phyloP scores from a whole-genome alignment of 371 early-diverging fungal species.

The Syncephalastrum racemosum region DNA sequence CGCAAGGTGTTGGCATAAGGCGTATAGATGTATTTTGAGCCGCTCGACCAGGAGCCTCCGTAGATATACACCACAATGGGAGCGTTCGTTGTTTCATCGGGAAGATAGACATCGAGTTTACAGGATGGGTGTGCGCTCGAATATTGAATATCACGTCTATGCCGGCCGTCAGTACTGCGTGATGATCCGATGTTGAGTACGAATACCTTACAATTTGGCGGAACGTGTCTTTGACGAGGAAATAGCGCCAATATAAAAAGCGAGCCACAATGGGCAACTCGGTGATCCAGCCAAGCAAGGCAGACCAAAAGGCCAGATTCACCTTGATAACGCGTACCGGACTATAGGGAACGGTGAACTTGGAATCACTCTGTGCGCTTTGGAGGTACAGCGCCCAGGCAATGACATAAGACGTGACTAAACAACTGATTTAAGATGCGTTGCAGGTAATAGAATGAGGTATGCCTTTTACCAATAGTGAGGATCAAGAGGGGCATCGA shows the following conservation, averaged over 20 bases:
- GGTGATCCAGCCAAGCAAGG: conserved; percentile 26
- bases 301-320: conserved; percentile 27
- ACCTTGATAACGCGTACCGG: conserved; percentile 44
- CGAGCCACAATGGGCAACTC: conserved; percentile 37
- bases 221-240: conserved; percentile 30
- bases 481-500: conserved; percentile 37
- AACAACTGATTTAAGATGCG: not conserved
- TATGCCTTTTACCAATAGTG: conserved; percentile 26
- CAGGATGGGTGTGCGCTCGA: conserved; percentile 17
- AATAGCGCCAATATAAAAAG: conserved; percentile 46
- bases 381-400: conserved; percentile 55
- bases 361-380: conserved; percentile 33
- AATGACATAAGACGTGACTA: conserved; percentile 47
- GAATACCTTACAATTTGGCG: conserved; percentile 43
- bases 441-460: not conserved
- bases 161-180: not conserved
- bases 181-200: not conserved
- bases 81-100: conserved; percentile 9
- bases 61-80: conserved; percentile 76
- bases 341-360: conserved; percentile 43
- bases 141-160: conserved; percentile 39
- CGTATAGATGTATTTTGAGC: conserved; percentile 59
- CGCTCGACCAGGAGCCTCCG: conserved; percentile 75
- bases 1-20: conserved; percentile 65
- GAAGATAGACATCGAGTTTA: conserved; percentile 41